These are phyloP conservation scores for Epichloe typhina DNA, from an alignment of 2,329 filamentous ascomycete species.

Conservation along the genomic window DNA sequence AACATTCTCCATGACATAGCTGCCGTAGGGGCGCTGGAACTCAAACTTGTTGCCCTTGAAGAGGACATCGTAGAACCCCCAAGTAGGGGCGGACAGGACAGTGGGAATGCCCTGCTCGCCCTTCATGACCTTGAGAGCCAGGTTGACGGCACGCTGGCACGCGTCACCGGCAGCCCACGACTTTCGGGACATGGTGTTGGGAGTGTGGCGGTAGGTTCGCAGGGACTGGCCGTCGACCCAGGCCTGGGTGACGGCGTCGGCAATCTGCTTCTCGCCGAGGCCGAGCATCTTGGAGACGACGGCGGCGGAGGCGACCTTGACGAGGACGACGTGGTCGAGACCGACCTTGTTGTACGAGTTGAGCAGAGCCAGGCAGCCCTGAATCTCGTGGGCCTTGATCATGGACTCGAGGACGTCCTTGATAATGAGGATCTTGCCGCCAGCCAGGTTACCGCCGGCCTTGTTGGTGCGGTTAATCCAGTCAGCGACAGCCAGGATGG, in stretches of 20 bases:
- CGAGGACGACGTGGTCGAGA: constrained; percentile 90
- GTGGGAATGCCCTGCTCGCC: constrained; percentile 87
- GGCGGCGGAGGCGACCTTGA: constrained; percentile 92
- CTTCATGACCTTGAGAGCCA: constrained; percentile 80
- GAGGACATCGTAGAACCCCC: constrained; percentile 98
- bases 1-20: constrained; percentile 99
- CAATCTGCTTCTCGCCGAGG: constrained; percentile 77
- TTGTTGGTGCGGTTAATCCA: constrained; percentile 90
- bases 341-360: constrained; percentile 99
- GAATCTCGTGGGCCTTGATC: constrained; percentile 99
- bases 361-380: constrained; percentile 89
- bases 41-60: constrained; percentile 94
- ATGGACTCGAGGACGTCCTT: constrained; percentile 89
- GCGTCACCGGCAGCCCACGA: constrained; percentile 98
- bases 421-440: constrained; percentile 78
- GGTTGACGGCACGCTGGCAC: constrained; percentile 87
- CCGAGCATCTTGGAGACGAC: constrained; percentile 94
- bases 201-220: constrained; percentile 91
- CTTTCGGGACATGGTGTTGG: constrained; percentile 99
- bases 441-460: constrained; percentile 63
- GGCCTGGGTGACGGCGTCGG: constrained; percentile 89
- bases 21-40: constrained; percentile 92
- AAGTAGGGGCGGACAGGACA: constrained; percentile 80
- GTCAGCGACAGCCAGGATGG: constrained; percentile 91
- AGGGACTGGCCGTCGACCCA: constrained; percentile 95